Percentiles rank a stretch among this genome's conserved stretches.
Conservation (phyloP, 805 yeast genomes). For the Lipomyces starkeyi region DNA sequence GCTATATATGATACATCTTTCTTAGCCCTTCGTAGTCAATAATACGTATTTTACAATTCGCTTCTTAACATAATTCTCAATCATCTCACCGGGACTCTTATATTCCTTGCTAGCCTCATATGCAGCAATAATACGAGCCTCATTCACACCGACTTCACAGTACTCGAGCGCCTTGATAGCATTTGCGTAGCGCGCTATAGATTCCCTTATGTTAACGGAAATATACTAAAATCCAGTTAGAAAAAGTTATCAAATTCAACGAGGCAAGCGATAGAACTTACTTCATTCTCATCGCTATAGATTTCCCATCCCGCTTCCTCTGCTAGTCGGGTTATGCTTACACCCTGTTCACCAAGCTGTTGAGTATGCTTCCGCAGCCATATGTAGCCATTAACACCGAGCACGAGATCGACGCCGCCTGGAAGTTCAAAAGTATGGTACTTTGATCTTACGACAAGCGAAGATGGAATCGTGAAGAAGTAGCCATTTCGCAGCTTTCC, state of each 20-base stretch:
- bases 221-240: constrained; percentile 57
- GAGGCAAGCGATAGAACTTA: neutral
- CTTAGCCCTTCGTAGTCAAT: neutral
- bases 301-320: constrained; percentile 95
- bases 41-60: constrained; percentile 21
- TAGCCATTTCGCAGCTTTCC: constrained; percentile 94
- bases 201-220: constrained; percentile 63
- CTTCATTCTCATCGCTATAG: constrained; percentile 78
- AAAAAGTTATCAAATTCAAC: neutral
- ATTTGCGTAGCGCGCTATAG: constrained; percentile 84
- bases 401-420: constrained; percentile 86
- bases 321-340: constrained; percentile 76
- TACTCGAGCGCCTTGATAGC: constrained; percentile 81
- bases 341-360: constrained; percentile 31
- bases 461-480: constrained; percentile 79
- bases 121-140: constrained; percentile 74
- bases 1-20: neutral
- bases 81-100: constrained; percentile 69
- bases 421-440: constrained; percentile 89
- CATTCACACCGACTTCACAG: constrained; percentile 87
- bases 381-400: constrained; percentile 93
- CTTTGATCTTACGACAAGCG: constrained; percentile 81
- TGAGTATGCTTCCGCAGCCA: constrained; percentile 73
- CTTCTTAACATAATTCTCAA: constrained; percentile 70
- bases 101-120: constrained; percentile 90